Evolutionary conservation across 331 rosid species (phyloP), one percentile per base, ranked within the genome.

Genomic region (Quercus tomentella): DNA sequence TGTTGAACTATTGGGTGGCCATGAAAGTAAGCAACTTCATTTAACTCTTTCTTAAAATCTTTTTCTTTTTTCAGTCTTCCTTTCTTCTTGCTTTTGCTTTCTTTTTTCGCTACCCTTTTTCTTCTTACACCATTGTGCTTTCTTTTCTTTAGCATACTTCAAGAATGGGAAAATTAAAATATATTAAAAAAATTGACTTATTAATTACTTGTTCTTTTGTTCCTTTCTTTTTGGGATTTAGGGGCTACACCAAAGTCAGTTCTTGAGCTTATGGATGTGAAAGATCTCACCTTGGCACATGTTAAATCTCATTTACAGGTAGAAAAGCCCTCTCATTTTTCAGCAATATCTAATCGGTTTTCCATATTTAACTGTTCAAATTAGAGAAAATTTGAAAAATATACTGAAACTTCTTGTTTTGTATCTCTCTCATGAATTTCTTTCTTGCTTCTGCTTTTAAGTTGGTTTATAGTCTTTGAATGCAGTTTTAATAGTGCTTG

Each of bases 171-270:
- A 82, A 72, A 72, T 18, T 56, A 54, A 41, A 84, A 21, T 2
- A 14, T 21, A 75, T 51, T 43, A 58, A 72, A 72, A 68, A 79
- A 58, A 26, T 82, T 80, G 51, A 58, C 75, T 68, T 55, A 2
- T 73, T 78, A 25, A 41, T 41, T 41, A 41, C 43, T 12, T 9
- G 26, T 68, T 31, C 37, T 70, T 56, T 79, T 56, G 22, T 74
- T 56, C 21, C 66, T 21, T 56, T 28, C 25, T 67, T 15, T 9
- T 72, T 30, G 35, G 61, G 12, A 49, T 86, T 78, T 73, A 95
- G 99, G 99, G 86, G 99, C 99, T 37, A 95, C 99, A 4, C 99
- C 99, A 5, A 95, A 95, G 84, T 95, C 99, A 78, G 99, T 95
- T 86, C 99, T 95, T 84, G 99, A 95, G 89, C 98, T 95, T 56